Conservation (phyloP, 1,284 basidiomycete species). For the Pholiota adiposa region DNA sequence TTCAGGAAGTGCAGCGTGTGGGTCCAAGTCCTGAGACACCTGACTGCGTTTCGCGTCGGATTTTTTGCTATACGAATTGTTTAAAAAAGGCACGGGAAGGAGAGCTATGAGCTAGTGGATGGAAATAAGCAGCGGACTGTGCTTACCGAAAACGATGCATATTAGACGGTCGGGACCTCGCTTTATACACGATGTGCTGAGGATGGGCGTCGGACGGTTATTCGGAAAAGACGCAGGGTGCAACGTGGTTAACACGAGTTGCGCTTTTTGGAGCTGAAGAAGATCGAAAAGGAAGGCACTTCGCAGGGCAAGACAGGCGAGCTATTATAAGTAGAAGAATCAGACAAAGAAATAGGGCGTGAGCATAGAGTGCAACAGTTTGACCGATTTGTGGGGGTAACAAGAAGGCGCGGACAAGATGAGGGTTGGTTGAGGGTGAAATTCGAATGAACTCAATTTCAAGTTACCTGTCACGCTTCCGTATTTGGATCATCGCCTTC, state of each 20-base stretch:
- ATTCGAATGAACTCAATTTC: background rate
- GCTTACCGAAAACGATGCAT: slow-evolving; percentile 85
- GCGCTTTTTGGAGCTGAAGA: slow-evolving; percentile 32
- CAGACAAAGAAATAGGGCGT: slow-evolving; percentile 22
- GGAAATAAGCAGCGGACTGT: slow-evolving; percentile 5
- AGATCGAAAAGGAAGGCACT: slow-evolving; percentile 33
- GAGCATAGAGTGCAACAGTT: slow-evolving; percentile 7
- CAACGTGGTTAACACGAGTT: slow-evolving; percentile 79
- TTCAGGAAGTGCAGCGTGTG: slow-evolving; percentile 47
- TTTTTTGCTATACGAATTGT: slow-evolving; percentile 53
- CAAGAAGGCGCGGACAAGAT: slow-evolving; percentile 7
- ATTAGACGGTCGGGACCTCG: slow-evolving; percentile 47
- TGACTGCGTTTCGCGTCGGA: slow-evolving; percentile 63
- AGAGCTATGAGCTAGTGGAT: slow-evolving; percentile 6
- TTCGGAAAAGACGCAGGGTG: slow-evolving; percentile 48
- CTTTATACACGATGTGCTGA: slow-evolving; percentile 64
- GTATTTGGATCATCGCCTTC: background rate
- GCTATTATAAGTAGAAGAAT: background rate
- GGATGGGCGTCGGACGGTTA: slow-evolving; percentile 32
- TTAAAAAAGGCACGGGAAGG: slow-evolving; percentile 24
- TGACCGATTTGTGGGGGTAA: slow-evolving; percentile 2
- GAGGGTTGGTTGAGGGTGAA: background rate
- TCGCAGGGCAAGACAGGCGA: slow-evolving; percentile 27
- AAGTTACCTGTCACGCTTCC: background rate
- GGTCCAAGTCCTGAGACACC: slow-evolving; percentile 32